phyloP scores from a whole-genome alignment of 805 yeast genomes.

The Metschnikowia shivogae region DNA sequence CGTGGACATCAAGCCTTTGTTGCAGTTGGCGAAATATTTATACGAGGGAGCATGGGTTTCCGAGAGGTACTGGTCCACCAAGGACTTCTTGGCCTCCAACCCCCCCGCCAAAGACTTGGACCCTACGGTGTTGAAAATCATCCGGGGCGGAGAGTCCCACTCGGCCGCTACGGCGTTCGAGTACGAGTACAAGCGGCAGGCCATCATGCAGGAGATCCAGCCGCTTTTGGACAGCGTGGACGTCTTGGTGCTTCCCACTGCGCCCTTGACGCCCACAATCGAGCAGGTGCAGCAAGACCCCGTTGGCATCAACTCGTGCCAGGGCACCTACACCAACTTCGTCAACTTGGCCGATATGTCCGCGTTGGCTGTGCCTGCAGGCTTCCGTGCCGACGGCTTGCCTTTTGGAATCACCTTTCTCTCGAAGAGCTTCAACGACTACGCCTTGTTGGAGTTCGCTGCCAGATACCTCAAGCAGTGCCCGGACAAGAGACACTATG shows the following conservation, averaged over 20 bases:
- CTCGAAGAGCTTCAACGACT: constrained; percentile 80
- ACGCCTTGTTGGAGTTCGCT: constrained; percentile 83
- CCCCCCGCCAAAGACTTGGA: constrained; percentile 73
- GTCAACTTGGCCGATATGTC: constrained; percentile 91
- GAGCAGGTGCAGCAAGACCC: constrained; percentile 74
- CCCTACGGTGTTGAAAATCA: constrained; percentile 75
- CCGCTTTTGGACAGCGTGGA: constrained; percentile 58
- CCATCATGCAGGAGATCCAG: constrained; percentile 62
- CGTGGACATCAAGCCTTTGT: constrained; percentile 69
- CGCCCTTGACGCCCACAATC: constrained; percentile 87
- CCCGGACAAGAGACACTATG: constrained; percentile 54
- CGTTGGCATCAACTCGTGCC: constrained; percentile 74
- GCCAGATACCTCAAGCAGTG: constrained; percentile 55
- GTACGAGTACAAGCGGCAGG: constrained; percentile 83
- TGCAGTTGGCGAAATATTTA: constrained; percentile 78
- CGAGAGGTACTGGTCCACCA: constrained; percentile 83
- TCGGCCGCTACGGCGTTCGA: constrained; percentile 82
- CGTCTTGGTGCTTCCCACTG: constrained; percentile 84
- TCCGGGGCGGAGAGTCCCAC: constrained; percentile 71
- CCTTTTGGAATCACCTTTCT: constrained; percentile 89
- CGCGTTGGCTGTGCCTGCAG: constrained; percentile 88
- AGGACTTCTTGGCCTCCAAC: constrained; percentile 63
- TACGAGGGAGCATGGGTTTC: constrained; percentile 99
- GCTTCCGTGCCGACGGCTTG: constrained; percentile 76
- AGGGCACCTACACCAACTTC: constrained; percentile 98